These are phyloP conservation scores for Apiospora arundinis DNA, from an alignment of 2,329 filamentous ascomycete species.

Conservation along the genomic window DNA sequence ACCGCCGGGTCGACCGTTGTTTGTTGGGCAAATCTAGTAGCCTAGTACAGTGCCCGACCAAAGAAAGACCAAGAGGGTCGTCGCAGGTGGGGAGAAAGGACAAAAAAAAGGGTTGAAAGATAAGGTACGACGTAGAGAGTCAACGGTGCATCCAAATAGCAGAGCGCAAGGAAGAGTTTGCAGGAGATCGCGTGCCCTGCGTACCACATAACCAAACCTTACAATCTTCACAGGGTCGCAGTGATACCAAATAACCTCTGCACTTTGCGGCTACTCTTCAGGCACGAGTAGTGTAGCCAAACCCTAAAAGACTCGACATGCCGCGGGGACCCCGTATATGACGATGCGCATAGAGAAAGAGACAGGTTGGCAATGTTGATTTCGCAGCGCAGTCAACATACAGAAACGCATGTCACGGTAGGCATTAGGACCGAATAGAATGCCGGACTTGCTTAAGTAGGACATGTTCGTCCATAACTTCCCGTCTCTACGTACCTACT, in stretches of 20 bases:
- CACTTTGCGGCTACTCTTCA: neutral
- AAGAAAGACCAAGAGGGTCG: neutral
- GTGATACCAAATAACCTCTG: neutral
- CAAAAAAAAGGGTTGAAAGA: neutral
- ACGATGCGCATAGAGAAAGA: neutral
- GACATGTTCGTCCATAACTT: neutral
- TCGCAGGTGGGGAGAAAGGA: neutral
- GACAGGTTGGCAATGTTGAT: neutral
- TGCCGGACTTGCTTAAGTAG: neutral
- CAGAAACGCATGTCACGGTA: neutral
- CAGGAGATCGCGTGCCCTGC: neutral
- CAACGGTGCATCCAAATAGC: neutral
- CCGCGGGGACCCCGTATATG: neutral
- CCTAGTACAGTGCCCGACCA: neutral
- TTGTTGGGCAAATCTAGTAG: neutral
- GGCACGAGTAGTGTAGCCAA: constrained; percentile 13
- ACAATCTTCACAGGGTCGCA: neutral
- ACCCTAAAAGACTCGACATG: neutral
- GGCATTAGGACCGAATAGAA: constrained; percentile 1
- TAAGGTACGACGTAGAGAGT: neutral
- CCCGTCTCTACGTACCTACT: neutral
- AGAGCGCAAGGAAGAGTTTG: neutral
- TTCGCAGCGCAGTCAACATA: neutral
- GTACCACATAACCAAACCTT: neutral
- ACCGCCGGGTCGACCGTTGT: neutral